Evolutionary conservation across 208 protist genomes (phyloP).

Genomic region (Trypanosoma cruzi): DNA sequence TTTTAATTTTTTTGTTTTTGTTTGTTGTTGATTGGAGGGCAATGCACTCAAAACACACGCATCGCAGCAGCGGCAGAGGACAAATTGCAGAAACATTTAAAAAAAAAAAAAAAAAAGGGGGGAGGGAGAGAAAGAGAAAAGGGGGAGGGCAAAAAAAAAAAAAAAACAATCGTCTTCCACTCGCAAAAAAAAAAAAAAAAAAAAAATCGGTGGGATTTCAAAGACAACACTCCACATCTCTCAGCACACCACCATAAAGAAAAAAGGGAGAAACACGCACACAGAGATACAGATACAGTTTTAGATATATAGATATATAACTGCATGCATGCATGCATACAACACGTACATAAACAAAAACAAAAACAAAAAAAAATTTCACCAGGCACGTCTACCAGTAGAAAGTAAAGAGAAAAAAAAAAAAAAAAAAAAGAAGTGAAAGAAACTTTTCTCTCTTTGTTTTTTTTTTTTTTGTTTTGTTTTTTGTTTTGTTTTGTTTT

Average conservation of each 20-base stretch:
- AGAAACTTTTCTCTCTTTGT: no score
- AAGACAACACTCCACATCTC: no score
- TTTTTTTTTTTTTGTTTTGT: no score
- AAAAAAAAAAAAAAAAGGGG: background rate
- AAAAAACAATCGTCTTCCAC: background rate
- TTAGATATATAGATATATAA: conserved; percentile 7
- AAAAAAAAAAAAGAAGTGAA: background rate
- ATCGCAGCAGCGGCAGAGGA: no score
- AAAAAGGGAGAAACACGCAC: background rate
- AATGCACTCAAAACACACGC: no score
- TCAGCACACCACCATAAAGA: background rate
- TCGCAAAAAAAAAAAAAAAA: no score
- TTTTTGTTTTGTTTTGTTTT: no score
- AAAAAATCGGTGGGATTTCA: no score
- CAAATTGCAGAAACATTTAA: no score
- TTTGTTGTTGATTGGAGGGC: no score
- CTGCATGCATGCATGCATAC: background rate
- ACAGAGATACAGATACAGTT: background rate
- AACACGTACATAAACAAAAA: background rate
- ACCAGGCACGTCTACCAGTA: no score
- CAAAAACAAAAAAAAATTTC: background rate
- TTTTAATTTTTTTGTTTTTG: no score
- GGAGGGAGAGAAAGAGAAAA: background rate
- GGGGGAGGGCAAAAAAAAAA: background rate
- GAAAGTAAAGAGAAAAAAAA: background rate